A percentile compares a stretch with the other conserved stretches of the same genome.
phyloP scores from a whole-genome alignment of 345 rosid species.

The Populus pruinosa region DNA sequence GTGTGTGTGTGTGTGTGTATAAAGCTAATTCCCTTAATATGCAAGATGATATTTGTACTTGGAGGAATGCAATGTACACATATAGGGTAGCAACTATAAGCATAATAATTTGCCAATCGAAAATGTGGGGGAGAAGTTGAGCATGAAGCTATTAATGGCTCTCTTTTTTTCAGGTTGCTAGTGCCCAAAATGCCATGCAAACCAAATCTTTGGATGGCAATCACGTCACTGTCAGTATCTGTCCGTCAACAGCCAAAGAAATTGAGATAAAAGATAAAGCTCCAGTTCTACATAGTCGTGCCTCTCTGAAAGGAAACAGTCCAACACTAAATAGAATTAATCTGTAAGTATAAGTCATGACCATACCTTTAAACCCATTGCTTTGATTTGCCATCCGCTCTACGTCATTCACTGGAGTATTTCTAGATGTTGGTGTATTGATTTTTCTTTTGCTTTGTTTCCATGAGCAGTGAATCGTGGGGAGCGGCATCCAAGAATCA shows the following conservation, averaged over 20 bases:
- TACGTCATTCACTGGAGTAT: not conserved
- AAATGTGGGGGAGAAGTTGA: not conserved
- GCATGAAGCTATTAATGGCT: not conserved
- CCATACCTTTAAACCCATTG: not conserved
- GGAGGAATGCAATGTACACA: not conserved
- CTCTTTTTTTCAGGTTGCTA: slow-evolving; percentile 37
- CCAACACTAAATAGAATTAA: slow-evolving; percentile 63
- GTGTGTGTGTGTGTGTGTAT: no score
- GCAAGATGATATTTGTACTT: not conserved
- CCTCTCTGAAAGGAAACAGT: slow-evolving; percentile 33
- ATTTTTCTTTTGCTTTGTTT: slow-evolving; percentile 4
- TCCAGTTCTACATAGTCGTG: slow-evolving; percentile 26
- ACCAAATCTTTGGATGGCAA: slow-evolving; percentile 11
- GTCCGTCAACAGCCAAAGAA: slow-evolving; percentile 18
- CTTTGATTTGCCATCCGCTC: not conserved
- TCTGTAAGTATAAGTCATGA: slow-evolving; percentile 48
- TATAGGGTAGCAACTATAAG: not conserved
- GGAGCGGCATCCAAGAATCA: slow-evolving; percentile 39
- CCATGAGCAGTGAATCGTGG: slow-evolving; percentile 70
- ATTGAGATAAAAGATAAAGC: slow-evolving; percentile 22
- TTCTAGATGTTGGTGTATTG: not conserved
- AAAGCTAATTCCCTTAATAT: not conserved
- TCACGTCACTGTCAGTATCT: not conserved
- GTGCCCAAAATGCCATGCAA: slow-evolving; percentile 15
- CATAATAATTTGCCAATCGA: not conserved